Evolutionary conservation across 2,329 filamentous ascomycete genomes (phyloP), one percentile per base, ranked within the genome.

Genomic region (Tolypocladium cylindrosporum): DNA sequence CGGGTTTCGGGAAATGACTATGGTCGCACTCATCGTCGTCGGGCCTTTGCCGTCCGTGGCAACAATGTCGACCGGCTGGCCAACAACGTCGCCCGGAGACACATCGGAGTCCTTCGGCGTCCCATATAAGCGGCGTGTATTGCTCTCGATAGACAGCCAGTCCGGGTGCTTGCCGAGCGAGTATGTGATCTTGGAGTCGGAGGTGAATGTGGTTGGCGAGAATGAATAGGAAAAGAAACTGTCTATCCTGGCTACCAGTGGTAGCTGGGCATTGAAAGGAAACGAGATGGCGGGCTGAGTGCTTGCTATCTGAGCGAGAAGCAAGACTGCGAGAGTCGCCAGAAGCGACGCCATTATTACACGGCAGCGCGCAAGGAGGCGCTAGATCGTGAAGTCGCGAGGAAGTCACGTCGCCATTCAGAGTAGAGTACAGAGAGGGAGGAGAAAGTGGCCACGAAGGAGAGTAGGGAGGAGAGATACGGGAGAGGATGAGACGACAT

Each of bases 241-340:
- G 45, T 80, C 82, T 59, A 89, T 77, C 62, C 88, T 82, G 24
- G 90, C 91, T 56, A 92, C 87, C 4, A 88, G 87, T 39, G 91
- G 91, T 1, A 95, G 80, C 71, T 96, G 91, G 2, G 89, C 86
- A 72, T 94, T 95, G 71, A 96, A 79, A 1, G 91, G 91, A 64
- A 92, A 93, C 53, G 77, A 74, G 54, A 78, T 67, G 31, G 70
- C 66, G 13, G 81, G 81, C 21, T 71, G 66, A 56, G 74, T 70
- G 42, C 59, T 62, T n/a, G 68, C 69, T 40, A 72, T 62, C 36
- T 61, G 62, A 45, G 68, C 43, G 57, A 75, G 60, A 41, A 66
- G 59, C 53, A 74, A 61, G 60, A 65, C 56, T 60, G 63, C 59
- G 65, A 67, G 55, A 60, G 61, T 57, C 57, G 63, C 64, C 57